Evolutionary conservation across 768 basidiomycete species (phyloP), one percentile per base, ranked within the genome.

Genomic region (Termitomyces sp.): DNA sequence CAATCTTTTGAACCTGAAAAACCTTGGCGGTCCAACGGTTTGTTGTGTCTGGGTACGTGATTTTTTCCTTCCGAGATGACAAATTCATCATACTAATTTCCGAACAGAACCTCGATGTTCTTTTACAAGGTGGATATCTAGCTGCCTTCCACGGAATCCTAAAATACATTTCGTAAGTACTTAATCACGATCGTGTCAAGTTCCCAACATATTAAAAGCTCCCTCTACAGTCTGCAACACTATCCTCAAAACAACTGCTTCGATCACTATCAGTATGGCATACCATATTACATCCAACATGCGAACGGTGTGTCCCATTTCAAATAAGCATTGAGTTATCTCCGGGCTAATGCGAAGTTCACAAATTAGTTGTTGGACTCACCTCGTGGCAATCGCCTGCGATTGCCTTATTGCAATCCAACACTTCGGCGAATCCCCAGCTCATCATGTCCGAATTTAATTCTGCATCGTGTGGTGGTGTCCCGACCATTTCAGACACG

Each of bases 371-470:
- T 20, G 77, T 80, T 12, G 60, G 54, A 1, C 73, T 81, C 45
- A 76, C 79, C 0, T 45, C 73, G n/a, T 85, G 83, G 83, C 79
- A 84, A 61, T 60, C 69, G 47, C 67, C 73, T n/a, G 83, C 77
- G 20, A 74, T 84, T 29, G 64, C 70, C 32, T 67, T 71, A 48
- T 62, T 75, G 29, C 51, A 76, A 46, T 66, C 71, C 46, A 71
- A 71, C 10, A 69, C 71, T n/a, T 68, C 72, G n/a, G 63, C 63
- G 6, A 67, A 58, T 52, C 77, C 74, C 60, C 69, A 74, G 59
- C 66, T 83, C 37, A 72, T 83, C 60, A 81, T 83, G 78, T 79
- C 79, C 42, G 83, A 85, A 67, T 84, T 83, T 65, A 85, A 83
- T 69, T 78, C 77, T 5, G 80, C 78, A 4, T 79, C 81, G 9